These are phyloP conservation scores for Allantophomopsis cytisporea DNA, from an alignment of 2,329 filamentous ascomycete genomes.

Conservation along the genomic window DNA sequence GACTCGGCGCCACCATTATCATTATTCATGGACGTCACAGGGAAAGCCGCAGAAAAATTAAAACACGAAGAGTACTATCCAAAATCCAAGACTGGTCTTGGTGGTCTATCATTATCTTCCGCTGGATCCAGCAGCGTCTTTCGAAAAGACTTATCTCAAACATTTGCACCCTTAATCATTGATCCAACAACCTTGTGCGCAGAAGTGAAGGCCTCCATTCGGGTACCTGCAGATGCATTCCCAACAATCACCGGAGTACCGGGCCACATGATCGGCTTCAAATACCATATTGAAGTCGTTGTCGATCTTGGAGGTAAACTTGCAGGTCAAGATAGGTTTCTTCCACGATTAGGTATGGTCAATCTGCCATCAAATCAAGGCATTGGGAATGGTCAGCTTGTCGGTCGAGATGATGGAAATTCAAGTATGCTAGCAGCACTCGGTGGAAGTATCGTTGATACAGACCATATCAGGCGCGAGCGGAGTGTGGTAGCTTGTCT, in stretches of 20 bases:
- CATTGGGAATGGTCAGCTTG: constrained; percentile 4
- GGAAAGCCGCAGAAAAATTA: constrained; percentile 50
- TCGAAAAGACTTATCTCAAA: constrained; percentile 85
- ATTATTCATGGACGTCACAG: constrained; percentile 33
- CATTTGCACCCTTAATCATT: constrained; percentile 77
- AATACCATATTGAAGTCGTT: constrained; percentile 85
- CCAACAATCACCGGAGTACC: constrained; percentile 85
- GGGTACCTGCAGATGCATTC: constrained; percentile 81
- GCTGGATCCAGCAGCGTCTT: constrained; percentile 85
- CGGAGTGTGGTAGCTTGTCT: constrained; percentile 83
- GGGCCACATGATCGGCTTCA: constrained; percentile 88
- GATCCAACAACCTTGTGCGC: constrained; percentile 68
- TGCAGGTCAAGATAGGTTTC: constrained; percentile 41
- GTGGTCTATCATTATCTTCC: constrained; percentile 74
- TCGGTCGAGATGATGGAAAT: constrained; percentile 22
- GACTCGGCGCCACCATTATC: constrained; percentile 53
- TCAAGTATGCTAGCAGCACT: constrained; percentile 35
- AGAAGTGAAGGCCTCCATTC: constrained; percentile 69
- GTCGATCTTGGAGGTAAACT: constrained; percentile 85
- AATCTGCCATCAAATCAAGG: constrained; percentile 10
- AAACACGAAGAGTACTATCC: constrained; percentile 71
- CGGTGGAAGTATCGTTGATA: constrained; percentile 69
- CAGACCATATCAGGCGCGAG: constrained; percentile 70
- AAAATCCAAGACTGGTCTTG: constrained; percentile 73
- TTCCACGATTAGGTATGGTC: constrained; percentile 16